A percentile compares a stretch with the other conserved stretches of the same genome.
Conservation (phyloP, 306 rosid species). For the Prosopis cineraria region DNA sequence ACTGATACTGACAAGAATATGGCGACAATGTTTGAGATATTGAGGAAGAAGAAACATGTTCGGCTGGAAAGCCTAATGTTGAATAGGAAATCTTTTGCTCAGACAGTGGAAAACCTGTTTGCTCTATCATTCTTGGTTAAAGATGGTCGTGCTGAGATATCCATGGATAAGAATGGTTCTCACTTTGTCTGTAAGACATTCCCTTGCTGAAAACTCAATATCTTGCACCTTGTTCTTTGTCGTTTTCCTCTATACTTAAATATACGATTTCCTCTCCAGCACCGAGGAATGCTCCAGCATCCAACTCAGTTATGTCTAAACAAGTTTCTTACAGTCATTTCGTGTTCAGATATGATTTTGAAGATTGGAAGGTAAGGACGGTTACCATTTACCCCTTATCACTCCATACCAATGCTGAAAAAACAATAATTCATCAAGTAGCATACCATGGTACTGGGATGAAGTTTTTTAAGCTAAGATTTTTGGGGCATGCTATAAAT, state of each 20-base stretch:
- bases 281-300: conserved; percentile 77
- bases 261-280: conserved; percentile 44
- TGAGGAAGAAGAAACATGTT: conserved; percentile 49
- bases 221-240: conserved; percentile 8
- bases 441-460: neutral
- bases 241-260: neutral
- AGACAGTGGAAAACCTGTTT: conserved; percentile 84
- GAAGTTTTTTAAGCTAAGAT: neutral
- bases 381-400: neutral
- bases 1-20: conserved; percentile 81
- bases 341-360: conserved; percentile 76
- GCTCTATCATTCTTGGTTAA: conserved; percentile 79
- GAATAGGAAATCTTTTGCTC: conserved; percentile 71
- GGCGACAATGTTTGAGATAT: conserved; percentile 65
- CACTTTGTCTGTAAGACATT: conserved; percentile 72
- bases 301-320: conserved; percentile 47
- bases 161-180: conserved; percentile 48
- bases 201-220: neutral
- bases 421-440: neutral
- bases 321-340: conserved; percentile 67
- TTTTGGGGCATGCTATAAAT: neutral
- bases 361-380: conserved; percentile 84
- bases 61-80: conserved; percentile 62
- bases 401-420: neutral
- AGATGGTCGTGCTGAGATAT: conserved; percentile 81